Evolutionary conservation across 192 early-diverging fungal genomes (phyloP), one percentile per base, ranked within the genome.

Genomic region (Coemansia sp.): DNA sequence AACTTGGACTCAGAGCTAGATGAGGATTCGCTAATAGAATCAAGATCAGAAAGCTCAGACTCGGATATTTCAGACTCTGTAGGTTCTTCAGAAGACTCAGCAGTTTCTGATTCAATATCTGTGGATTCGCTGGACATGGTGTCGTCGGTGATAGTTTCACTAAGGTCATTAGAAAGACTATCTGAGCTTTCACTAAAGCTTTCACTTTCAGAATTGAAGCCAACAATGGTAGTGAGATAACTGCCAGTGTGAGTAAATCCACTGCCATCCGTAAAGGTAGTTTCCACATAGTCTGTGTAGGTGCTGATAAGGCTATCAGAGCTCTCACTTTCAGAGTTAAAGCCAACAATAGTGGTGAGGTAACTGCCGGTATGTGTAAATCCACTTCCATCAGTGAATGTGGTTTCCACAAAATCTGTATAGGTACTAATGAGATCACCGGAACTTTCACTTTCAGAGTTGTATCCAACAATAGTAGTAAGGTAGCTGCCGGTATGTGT

Each of bases 21-120:
- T 13, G 52, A 53, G 10, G 35, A 19, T 10, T 53, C 52, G 37
- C 50, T 53, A 31, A 9, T 10, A 15, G 42, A 15, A n/a, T 51
- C 50, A 13, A 35, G n/a, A 6, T 51, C 50, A 23, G 28, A 33
- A 11, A 30, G 8, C 33, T 51, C 49, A 4, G 23, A 26, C 26
- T 20, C 28, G 4, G 48, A 50, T 20, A 13, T 11, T 49, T n/a
- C 5, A 5, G 20, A 28, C 14, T 49, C 47, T 9, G 47, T 19
- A 7, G 47, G 16, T 1, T n/a, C n/a, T 30, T 49, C 47, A 30
- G 47, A 14, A 1, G 20, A 21, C 23, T 49, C 47, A 0, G 5
- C 4, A 4, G 23, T 26, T 26, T 26, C 23, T 3, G 23, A 26
- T 26, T 26, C 23, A 26, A 26, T 4, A 26, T 26, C 23, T 26